Conservation (phyloP, 495 filamentous ascomycete species). For the Aspergillus kassunensis region DNA sequence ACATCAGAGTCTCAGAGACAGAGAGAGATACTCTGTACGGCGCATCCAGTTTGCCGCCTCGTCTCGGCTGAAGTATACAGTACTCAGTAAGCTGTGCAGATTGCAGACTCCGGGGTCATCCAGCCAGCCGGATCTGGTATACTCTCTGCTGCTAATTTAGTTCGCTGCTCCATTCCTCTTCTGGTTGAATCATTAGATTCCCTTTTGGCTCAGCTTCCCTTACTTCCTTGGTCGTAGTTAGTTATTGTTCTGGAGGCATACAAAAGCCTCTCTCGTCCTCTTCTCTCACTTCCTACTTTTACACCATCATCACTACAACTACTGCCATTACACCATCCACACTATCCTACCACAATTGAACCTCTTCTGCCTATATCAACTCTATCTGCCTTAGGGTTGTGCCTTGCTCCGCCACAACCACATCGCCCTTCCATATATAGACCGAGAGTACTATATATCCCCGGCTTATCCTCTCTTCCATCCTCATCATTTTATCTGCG, state of each 20-base stretch:
- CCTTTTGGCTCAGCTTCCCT: slow-evolving; percentile 11
- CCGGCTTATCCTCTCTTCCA: slow-evolving; percentile 3
- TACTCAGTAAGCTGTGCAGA: slow-evolving; percentile 1
- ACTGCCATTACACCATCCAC: background rate
- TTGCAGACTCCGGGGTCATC: slow-evolving; percentile 5
- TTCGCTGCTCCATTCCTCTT: slow-evolving; percentile 4
- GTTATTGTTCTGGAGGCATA: slow-evolving; percentile 12
- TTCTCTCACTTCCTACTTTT: background rate
- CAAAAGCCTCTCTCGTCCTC: slow-evolving; percentile 14
- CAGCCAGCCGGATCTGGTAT: slow-evolving; percentile 9
- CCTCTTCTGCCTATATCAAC: slow-evolving; percentile 10
- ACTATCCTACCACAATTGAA: slow-evolving; percentile 2
- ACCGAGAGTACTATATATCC: slow-evolving; percentile 8
- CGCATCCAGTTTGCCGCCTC: slow-evolving; percentile 22
- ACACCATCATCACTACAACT: slow-evolving; percentile 1
- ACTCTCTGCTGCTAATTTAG: slow-evolving; percentile 7
- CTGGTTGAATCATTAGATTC: slow-evolving; percentile 6
- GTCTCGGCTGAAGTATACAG: background rate
- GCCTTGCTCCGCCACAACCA: slow-evolving; percentile 16
- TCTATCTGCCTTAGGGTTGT: background rate
- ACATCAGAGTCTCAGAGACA: background rate
- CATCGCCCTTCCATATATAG: slow-evolving; percentile 15
- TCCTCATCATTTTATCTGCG: slow-evolving; percentile 4
- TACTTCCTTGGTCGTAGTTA: slow-evolving; percentile 12
- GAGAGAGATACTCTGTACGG: background rate